Percentiles rank a stretch among this genome's conserved stretches.
Conservation (phyloP, 2,329 filamentous ascomycete genomes). For the Talaromyces sp. region DNA sequence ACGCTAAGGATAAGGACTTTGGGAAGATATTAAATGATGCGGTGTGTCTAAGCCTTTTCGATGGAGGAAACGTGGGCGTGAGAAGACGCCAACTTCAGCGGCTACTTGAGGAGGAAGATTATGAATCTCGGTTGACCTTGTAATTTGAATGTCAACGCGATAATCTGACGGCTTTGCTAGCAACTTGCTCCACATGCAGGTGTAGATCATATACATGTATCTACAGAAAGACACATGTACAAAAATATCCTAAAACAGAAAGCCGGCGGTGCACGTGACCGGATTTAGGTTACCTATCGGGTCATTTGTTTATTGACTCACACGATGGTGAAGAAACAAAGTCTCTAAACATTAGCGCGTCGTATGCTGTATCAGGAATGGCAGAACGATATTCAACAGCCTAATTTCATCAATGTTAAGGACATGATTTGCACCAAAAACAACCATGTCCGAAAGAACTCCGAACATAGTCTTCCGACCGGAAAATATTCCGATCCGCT, state of each 20-base stretch:
- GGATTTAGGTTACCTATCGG: not conserved
- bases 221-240: too few relatives aligned
- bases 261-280: not conserved
- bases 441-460: conserved; percentile 27
- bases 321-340: not conserved
- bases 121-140: not conserved
- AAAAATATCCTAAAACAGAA: not conserved
- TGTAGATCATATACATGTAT: not conserved
- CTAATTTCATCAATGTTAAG: not conserved
- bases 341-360: not conserved
- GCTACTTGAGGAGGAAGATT: not conserved
- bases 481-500: conserved; percentile 30
- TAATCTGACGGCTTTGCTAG: not conserved
- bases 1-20: conserved; percentile 44
- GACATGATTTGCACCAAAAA: not conserved
- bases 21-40: conserved; percentile 45
- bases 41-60: conserved; percentile 50
- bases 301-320: not conserved
- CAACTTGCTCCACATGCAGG: not conserved
- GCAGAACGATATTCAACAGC: not conserved
- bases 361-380: not conserved
- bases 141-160: not conserved
- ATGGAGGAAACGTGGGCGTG: conserved; percentile 55
- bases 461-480: conserved; percentile 30
- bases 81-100: conserved; percentile 47